These are phyloP conservation scores for Venturiaceae sp. DNA, from an alignment of 2,329 filamentous ascomycete genomes.

Conservation along the genomic window DNA sequence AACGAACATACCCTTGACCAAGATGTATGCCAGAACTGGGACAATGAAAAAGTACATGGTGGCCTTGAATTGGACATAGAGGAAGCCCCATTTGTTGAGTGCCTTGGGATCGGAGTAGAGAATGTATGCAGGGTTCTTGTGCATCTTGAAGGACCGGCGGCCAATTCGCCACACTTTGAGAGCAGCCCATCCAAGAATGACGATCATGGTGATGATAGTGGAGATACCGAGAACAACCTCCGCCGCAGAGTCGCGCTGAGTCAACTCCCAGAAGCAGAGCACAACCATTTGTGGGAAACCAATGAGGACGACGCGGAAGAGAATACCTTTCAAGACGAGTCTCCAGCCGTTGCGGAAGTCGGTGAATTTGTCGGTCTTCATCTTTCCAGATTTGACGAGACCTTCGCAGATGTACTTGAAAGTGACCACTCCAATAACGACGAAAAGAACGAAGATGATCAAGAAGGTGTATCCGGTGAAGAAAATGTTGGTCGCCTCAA, in stretches of 20 bases:
- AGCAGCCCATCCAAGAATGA: constrained; percentile 74
- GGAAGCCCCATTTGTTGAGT: constrained; percentile 95
- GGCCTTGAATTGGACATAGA: constrained; percentile 94
- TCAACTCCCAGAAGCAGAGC: constrained; percentile 90
- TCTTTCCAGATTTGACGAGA: constrained; percentile 62
- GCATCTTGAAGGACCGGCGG: constrained; percentile 77
- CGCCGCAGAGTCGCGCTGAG: constrained; percentile 71
- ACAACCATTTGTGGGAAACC: constrained; percentile 88
- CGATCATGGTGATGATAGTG: constrained; percentile 73
- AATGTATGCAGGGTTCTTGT: constrained; percentile 95
- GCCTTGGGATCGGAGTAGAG: constrained; percentile 91
- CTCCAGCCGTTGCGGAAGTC: constrained; percentile 95
- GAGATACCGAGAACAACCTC: constrained; percentile 81
- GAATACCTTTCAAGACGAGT: constrained; percentile 83
- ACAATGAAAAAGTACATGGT: constrained; percentile 94
- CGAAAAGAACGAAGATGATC: constrained; percentile 71
- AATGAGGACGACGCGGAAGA: constrained; percentile 83
- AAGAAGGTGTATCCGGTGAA: constrained; percentile 87
- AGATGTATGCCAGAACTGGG: constrained; percentile 63
- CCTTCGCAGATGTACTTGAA: constrained; percentile 80
- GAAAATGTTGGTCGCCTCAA: constrained; percentile 89
- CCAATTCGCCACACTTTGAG: constrained; percentile 85
- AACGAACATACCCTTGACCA: constrained; percentile 87
- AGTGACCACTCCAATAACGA: constrained; percentile 59
- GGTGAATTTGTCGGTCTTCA: constrained; percentile 76